phyloP scores from a whole-genome alignment of 495 filamentous ascomycete species.

The Aspergillus conjunctus region DNA sequence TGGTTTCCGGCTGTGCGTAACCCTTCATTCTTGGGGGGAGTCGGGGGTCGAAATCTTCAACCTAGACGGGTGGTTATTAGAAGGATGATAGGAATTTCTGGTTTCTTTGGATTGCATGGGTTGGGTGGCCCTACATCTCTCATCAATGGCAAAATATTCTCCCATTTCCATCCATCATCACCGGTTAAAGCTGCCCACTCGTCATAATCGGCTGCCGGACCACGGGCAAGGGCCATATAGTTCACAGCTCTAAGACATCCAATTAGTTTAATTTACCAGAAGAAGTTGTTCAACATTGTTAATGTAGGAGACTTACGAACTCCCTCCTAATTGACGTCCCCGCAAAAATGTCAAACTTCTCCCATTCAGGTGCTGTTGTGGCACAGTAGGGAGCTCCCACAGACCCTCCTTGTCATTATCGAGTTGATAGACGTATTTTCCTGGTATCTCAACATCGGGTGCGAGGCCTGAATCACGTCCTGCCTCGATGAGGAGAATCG shows the following conservation, averaged over 20 bases:
- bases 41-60: neutral
- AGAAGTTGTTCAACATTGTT: no score
- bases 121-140: no score
- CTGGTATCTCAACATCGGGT: neutral
- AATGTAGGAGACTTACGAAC: neutral
- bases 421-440: neutral
- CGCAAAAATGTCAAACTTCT: neutral
- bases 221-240: neutral
- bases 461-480: neutral
- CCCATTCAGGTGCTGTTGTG: neutral
- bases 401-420: neutral
- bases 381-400: neutral
- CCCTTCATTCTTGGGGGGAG: neutral
- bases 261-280: no score
- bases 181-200: neutral
- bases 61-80: no score
- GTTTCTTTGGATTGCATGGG: no score
- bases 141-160: neutral
- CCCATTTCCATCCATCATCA: neutral
- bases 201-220: neutral
- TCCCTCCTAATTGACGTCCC: neutral
- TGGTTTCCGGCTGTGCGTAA: neutral
- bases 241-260: neutral
- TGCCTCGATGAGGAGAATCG: neutral
- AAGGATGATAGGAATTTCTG: no score